Conservation (phyloP, 2,329 filamentous ascomycete species). For the Scedosporium minutisporum region DNA sequence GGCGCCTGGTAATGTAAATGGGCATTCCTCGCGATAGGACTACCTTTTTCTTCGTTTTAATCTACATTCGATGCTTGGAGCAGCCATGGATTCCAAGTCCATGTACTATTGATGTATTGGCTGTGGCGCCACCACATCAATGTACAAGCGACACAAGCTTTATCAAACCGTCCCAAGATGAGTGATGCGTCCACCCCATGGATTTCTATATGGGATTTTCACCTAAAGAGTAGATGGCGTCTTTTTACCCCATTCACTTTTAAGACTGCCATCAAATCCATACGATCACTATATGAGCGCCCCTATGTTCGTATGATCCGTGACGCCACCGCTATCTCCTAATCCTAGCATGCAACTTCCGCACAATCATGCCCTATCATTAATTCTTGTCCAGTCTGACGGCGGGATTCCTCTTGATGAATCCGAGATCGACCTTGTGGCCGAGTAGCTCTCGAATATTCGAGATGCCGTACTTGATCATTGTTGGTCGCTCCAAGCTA, state of each 20-base stretch:
- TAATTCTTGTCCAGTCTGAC: slow-evolving; percentile 82
- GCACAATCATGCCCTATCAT: slow-evolving; percentile 11
- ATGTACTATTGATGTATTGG: too few relatives aligned
- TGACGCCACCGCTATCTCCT: neutral
- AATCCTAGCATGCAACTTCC: neutral
- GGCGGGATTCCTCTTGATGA: slow-evolving; percentile 85
- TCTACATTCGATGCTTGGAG: too few relatives aligned
- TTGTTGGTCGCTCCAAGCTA: slow-evolving; percentile 85
- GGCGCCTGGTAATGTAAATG: too few relatives aligned
- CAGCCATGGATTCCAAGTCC: too few relatives aligned
- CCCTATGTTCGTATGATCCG: neutral
- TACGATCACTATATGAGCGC: neutral
- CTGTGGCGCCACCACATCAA: too few relatives aligned
- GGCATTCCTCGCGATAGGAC: too few relatives aligned
- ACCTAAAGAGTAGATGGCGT: neutral
- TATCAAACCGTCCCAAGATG: neutral
- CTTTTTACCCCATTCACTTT: neutral
- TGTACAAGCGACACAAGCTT: too few relatives aligned
- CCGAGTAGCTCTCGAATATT: slow-evolving; percentile 90
- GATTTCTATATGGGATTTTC: neutral
- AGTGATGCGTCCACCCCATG: neutral
- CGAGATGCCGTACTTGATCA: slow-evolving; percentile 87
- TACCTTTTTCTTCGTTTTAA: too few relatives aligned
- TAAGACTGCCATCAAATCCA: neutral
- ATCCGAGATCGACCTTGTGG: slow-evolving; percentile 89